Conservation (phyloP, 371 early-diverging fungal genomes). For the Actinomortierella ambigua region DNA sequence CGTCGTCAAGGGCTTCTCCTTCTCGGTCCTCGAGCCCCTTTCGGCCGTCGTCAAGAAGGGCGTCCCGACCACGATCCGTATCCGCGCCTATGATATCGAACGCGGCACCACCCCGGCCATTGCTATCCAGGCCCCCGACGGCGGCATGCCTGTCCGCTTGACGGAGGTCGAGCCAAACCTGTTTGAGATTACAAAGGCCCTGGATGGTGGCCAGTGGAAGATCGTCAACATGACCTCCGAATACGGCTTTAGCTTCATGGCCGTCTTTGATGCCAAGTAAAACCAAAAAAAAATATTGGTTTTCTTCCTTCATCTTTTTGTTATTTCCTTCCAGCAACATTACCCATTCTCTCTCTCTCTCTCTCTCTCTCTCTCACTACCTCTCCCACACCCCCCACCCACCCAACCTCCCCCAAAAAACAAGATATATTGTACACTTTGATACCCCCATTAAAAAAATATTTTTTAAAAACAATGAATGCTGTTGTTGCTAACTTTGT, state of each 20-base stretch:
- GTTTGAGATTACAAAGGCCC: constrained; percentile 30
- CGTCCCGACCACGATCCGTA: constrained; percentile 23
- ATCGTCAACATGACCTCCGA: constrained; percentile 46
- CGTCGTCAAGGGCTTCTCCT: constrained; percentile 42
- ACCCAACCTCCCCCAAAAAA: no score
- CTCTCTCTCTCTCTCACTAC: no score
- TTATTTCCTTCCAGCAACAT: no score
- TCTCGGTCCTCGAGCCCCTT: constrained; percentile 44
- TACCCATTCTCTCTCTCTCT: no score
- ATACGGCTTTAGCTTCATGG: constrained; percentile 44
- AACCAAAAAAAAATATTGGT: no score
- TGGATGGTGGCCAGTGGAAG: constrained; percentile 37
- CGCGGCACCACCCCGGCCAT: constrained; percentile 28
- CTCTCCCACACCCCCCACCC: no score
- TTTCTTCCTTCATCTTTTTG: no score
- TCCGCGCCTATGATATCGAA: constrained; percentile 41
- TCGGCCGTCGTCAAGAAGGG: constrained; percentile 35
- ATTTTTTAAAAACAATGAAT: no score
- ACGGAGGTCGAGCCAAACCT: constrained; percentile 29
- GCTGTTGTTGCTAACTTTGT: no score
- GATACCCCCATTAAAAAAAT: no score
- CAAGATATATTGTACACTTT: no score
- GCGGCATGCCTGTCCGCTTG: constrained; percentile 43
- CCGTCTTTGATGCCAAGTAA: constrained; percentile 44
- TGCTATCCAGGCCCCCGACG: constrained; percentile 36